Percentiles rank a stretch among this genome's conserved stretches.
Evolutionary conservation across 257 asterid genomes (phyloP).

Genomic region (Forsythia suspensa): DNA sequence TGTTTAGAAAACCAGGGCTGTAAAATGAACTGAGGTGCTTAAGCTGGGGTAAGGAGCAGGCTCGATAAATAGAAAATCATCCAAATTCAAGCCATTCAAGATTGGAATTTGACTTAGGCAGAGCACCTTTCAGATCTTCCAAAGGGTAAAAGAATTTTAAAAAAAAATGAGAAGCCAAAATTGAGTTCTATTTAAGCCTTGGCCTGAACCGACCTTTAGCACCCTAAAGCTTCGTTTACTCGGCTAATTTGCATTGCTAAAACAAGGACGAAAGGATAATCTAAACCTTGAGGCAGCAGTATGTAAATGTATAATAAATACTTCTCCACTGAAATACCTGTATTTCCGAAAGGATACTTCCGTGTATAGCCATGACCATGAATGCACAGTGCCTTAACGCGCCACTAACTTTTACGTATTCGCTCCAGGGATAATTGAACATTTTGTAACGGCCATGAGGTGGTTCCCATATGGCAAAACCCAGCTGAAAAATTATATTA

Average conservation of each 20-base stretch:
- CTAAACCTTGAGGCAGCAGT: not conserved
- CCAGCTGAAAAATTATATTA: slow-evolving; percentile 40
- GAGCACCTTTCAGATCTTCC: not conserved
- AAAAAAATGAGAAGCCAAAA: not conserved
- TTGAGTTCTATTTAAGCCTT: not conserved
- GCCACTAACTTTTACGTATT: slow-evolving; percentile 88
- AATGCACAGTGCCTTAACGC: slow-evolving; percentile 93
- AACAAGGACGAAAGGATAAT: not conserved
- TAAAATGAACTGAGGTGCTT: not conserved
- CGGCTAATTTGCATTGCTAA: not conserved
- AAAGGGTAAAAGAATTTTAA: not conserved
- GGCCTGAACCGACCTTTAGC: not conserved
- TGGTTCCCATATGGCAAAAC: slow-evolving; percentile 95
- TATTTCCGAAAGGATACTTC: slow-evolving; percentile 90
- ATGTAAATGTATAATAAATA: not conserved
- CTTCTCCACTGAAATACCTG: slow-evolving; percentile 55
- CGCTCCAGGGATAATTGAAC: slow-evolving; percentile 87
- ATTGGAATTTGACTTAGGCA: not conserved
- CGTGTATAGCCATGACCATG: slow-evolving; percentile 98
- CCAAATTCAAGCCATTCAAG: not conserved
- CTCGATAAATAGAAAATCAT: not conserved
- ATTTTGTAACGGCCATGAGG: slow-evolving; percentile 97
- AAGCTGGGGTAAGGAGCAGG: not conserved
- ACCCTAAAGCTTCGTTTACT: not conserved
- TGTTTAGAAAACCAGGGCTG: not conserved